A percentile compares a stretch with the other conserved stretches of the same genome.
These are phyloP conservation scores for Solanum chiquidenum DNA, from an alignment of 257 asterid species.

Conservation along the genomic window DNA sequence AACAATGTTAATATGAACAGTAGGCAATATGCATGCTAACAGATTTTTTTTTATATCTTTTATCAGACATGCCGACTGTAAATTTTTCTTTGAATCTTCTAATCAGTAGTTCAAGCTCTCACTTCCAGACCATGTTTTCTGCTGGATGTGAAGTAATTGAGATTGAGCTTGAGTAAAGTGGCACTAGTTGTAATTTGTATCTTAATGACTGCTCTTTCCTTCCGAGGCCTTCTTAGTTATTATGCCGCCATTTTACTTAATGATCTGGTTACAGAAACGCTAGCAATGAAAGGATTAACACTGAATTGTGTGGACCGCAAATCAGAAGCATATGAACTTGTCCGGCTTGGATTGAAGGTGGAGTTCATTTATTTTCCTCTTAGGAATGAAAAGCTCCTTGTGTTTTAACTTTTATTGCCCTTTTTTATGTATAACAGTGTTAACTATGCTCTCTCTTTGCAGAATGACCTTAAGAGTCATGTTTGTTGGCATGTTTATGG, in stretches of 20 bases:
- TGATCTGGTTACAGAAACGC: slow-evolving; percentile 58
- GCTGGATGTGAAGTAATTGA: neutral
- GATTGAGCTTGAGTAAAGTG: neutral
- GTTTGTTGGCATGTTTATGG: slow-evolving; percentile 99
- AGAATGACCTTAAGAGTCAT: slow-evolving; percentile 99
- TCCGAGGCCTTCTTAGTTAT: neutral
- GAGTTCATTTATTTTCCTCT: slow-evolving; percentile 1
- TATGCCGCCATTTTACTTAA: neutral
- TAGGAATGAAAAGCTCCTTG: neutral
- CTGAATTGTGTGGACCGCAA: slow-evolving; percentile 98
- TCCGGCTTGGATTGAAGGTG: slow-evolving; percentile 93
- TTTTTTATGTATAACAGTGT: neutral
- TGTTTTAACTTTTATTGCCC: neutral
- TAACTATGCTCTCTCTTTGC: slow-evolving; percentile 29
- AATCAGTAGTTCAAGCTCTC: neutral
- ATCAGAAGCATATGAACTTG: slow-evolving; percentile 96
- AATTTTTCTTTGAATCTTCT: neutral
- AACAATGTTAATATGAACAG: neutral
- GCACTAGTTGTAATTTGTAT: neutral
- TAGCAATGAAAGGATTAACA: slow-evolving; percentile 95
- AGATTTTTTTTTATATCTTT: neutral
- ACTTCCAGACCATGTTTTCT: neutral
- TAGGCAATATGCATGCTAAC: neutral
- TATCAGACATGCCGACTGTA: neutral
- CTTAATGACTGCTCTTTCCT: neutral